phyloP scores from a whole-genome alignment of 2,329 filamentous ascomycete genomes.

The Tympanopsis confertula region DNA sequence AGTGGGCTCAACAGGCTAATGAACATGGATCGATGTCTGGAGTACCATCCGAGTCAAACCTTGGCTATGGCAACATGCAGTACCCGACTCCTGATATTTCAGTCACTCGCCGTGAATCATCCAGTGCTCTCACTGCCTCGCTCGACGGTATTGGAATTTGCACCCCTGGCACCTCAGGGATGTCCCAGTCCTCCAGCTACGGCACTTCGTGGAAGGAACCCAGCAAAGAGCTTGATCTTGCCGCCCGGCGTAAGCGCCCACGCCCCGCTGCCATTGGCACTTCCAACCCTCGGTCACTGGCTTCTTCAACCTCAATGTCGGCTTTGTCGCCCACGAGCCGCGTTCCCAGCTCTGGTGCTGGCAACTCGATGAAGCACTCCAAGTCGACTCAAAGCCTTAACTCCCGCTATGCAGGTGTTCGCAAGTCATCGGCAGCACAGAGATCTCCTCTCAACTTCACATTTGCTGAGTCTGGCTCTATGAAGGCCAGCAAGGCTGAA shows the following conservation, averaged over 20 bases:
- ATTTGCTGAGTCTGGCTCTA: conserved; percentile 25
- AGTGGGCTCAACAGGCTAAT: too few relatives aligned
- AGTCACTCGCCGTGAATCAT: conserved; percentile 15
- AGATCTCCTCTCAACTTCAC: conserved; percentile 31
- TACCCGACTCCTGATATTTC: neutral
- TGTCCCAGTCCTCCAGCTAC: conserved; percentile 11
- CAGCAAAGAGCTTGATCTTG: conserved; percentile 28
- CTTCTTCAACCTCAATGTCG: conserved; percentile 19
- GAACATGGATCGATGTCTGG: too few relatives aligned
- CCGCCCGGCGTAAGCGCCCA: conserved; percentile 29
- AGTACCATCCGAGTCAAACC: too few relatives aligned
- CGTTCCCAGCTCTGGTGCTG: conserved; percentile 15
- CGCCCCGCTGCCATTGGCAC: conserved; percentile 31
- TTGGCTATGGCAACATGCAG: conserved; percentile 3
- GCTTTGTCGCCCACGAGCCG: conserved; percentile 26
- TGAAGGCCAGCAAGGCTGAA: conserved; percentile 17
- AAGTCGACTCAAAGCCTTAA: conserved; percentile 29
- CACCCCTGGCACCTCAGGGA: conserved; percentile 10
- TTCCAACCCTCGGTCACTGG: conserved; percentile 18
- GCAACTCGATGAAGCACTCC: conserved; percentile 27
- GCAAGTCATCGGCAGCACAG: conserved; percentile 29
- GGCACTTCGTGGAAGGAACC: conserved; percentile 18
- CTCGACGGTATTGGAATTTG: conserved; percentile 21
- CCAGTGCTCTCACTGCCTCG: conserved; percentile 18
- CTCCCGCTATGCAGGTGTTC: conserved; percentile 28